phyloP scores from a whole-genome alignment of 805 yeast species.

The Torulaspora franciscae region DNA sequence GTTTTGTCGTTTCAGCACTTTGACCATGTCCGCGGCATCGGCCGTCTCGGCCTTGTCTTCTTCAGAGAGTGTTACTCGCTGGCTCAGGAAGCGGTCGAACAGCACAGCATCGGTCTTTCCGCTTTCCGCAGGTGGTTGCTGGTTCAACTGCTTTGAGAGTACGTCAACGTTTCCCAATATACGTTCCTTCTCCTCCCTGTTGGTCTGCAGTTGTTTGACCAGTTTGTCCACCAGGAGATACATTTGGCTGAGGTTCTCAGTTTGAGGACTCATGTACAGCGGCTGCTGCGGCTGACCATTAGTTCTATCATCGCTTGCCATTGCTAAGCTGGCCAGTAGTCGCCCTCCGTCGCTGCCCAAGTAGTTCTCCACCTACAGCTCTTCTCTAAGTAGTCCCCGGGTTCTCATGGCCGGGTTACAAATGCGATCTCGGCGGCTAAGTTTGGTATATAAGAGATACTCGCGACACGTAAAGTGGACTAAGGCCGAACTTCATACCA shows the following conservation, averaged over 20 bases:
- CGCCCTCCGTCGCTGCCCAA: neutral
- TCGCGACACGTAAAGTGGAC: neutral
- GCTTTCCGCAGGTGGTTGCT: conserved; percentile 6
- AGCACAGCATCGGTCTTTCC: conserved; percentile 17
- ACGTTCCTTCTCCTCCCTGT: conserved; percentile 20
- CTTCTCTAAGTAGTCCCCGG: neutral
- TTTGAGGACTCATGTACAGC: conserved; percentile 28
- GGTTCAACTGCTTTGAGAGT: conserved; percentile 17
- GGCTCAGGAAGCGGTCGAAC: conserved; percentile 17
- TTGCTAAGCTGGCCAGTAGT: neutral
- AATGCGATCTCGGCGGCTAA: conserved; percentile 8
- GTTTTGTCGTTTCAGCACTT: conserved; percentile 14
- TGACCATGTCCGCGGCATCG: neutral
- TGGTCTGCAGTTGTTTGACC: conserved; percentile 17
- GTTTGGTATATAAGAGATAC: neutral
- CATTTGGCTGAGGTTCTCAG: conserved; percentile 27
- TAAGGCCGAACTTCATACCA: neutral
- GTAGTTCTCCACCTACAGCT: neutral
- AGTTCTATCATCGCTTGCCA: conserved; percentile 3
- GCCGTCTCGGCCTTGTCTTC: neutral
- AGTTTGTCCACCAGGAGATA: conserved; percentile 23
- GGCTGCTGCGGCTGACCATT: conserved; percentile 15
- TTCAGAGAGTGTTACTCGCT: conserved; percentile 6
- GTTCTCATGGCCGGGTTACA: neutral
- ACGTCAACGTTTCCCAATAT: conserved; percentile 21